These are phyloP conservation scores for Plasmodiophora brassicae DNA, from an alignment of 208 protist species.

Conservation along the genomic window DNA sequence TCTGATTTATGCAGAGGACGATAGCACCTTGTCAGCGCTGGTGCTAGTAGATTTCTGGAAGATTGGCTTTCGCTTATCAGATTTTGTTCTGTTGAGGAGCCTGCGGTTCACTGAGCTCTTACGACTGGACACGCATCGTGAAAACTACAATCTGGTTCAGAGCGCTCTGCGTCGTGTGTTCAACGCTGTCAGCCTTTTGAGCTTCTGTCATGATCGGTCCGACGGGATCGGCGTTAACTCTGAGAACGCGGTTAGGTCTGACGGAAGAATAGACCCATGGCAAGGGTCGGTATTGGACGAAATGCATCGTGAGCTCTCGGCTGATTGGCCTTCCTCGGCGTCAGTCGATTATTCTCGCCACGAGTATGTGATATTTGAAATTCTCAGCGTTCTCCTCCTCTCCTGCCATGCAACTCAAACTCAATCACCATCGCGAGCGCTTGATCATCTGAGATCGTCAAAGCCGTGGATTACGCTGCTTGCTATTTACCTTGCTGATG, in stretches of 20 bases:
- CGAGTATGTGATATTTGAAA: not conserved
- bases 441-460: not conserved
- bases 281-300: not conserved
- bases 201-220: not conserved
- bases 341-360: not conserved
- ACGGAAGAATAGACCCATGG: not conserved
- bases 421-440: not conserved
- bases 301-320: not conserved
- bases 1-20: too few species aligned
- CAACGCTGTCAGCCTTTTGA: not conserved
- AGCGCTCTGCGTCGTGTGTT: not conserved
- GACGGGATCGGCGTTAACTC: not conserved
- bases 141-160: not conserved
- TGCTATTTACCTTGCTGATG: not conserved
- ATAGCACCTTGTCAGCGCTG: not conserved
- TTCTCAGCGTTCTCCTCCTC: not conserved
- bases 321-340: not conserved
- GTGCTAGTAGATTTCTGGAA: not conserved
- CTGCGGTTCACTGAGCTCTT: not conserved
- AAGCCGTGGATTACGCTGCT: not conserved
- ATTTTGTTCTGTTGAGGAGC: not conserved
- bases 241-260: too few species aligned
- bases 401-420: not conserved
- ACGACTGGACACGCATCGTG: not conserved
- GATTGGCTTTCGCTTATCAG: not conserved